phyloP scores from a whole-genome alignment of 768 basidiomycete genomes.

The Phanerodontia chrysosporium region DNA sequence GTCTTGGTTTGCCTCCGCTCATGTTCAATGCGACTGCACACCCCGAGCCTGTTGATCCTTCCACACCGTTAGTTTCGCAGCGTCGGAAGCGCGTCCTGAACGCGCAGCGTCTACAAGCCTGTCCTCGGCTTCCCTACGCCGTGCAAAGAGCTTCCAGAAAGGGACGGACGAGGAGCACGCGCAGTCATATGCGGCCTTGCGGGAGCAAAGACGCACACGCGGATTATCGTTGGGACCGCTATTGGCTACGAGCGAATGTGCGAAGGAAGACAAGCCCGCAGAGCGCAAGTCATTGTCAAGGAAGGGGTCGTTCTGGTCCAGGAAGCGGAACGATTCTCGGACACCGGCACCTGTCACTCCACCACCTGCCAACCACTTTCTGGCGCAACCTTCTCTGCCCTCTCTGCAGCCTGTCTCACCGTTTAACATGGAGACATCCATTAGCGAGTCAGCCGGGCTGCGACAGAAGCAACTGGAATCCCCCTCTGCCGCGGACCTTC shows the following conservation, averaged over 20 bases:
- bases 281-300: conserved; percentile 43
- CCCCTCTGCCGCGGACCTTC: conserved; percentile 29
- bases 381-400: conserved; percentile 33
- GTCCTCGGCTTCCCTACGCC: conserved; percentile 32
- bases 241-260: conserved; percentile 31
- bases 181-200: conserved; percentile 15
- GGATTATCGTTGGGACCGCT: conserved; percentile 57
- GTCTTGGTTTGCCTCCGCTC: conserved; percentile 54
- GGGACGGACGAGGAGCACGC: conserved; percentile 24
- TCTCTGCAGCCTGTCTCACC: conserved; percentile 41
- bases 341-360: conserved; percentile 25
- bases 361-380: conserved; percentile 25
- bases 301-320: conserved; percentile 65
- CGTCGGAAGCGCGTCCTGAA: conserved; percentile 22
- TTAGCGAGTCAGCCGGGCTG: conserved; percentile 14
- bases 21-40: conserved; percentile 36
- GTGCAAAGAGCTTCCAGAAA: conserved; percentile 49
- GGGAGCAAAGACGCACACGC: conserved; percentile 36
- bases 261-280: conserved; percentile 36
- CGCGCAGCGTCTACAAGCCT: conserved; percentile 16
- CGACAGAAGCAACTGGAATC: conserved; percentile 18
- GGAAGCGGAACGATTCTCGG: conserved; percentile 37
- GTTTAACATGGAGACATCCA: conserved; percentile 32
- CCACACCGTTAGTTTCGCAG: conserved; percentile 46
- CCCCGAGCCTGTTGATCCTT: conserved; percentile 35